Evolutionary conservation across 148 eudicot genomes (phyloP).

Genomic region (Fagopyrum esculentum): DNA sequence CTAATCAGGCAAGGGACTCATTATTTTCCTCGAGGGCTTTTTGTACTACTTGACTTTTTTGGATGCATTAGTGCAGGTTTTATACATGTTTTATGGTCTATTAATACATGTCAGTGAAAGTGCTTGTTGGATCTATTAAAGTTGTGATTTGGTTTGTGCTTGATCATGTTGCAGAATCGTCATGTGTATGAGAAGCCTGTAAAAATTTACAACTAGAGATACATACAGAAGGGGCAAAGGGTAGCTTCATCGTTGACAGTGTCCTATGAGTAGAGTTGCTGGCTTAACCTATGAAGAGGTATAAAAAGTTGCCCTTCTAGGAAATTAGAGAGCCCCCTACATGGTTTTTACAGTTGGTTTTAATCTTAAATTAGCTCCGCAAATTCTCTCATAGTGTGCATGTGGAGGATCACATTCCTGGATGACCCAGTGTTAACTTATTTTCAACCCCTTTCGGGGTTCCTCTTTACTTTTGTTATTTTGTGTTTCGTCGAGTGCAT

Average conservation of each 20-base stretch:
- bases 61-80: background rate
- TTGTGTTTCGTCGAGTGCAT: background rate
- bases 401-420: background rate
- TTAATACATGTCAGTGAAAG: too few species aligned
- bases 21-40: background rate
- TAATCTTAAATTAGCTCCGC: background rate
- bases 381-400: background rate
- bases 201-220: conserved; percentile 16
- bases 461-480: background rate
- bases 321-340: background rate
- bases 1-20: conserved; percentile 14
- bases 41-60: background rate
- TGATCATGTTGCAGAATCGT: conserved; percentile 11
- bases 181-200: conserved; percentile 15
- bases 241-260: background rate
- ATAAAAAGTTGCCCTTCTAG: background rate
- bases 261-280: background rate
- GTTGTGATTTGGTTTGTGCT: too few species aligned
- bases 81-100: too few species aligned
- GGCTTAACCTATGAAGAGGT: conserved; percentile 8
- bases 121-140: too few species aligned
- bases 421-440: background rate
- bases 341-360: conserved; percentile 2
- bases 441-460: background rate
- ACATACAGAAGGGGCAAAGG: conserved; percentile 3